phyloP scores from a whole-genome alignment of 805 yeast genomes.

The Candida sanyiensis region DNA sequence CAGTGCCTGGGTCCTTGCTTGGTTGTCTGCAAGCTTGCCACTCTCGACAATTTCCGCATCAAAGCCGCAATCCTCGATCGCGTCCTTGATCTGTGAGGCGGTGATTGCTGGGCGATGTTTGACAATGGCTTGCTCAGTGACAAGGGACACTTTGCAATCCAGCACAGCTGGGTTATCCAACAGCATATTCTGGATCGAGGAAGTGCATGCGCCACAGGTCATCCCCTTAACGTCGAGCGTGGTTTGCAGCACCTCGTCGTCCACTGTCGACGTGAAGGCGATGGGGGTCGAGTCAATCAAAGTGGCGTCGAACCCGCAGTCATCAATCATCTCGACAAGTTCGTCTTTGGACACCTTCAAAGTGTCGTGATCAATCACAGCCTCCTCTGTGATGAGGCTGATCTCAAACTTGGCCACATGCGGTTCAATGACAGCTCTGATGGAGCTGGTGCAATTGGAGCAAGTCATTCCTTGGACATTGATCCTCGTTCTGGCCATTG shows the following conservation, averaged over 20 bases:
- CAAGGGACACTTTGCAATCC: constrained; percentile 57
- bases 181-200: constrained; percentile 56
- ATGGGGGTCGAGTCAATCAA: constrained; percentile 15
- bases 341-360: constrained; percentile 24
- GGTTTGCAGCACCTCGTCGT: constrained; percentile 5
- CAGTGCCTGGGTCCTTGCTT: not conserved
- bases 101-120: constrained; percentile 35
- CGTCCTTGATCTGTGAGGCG: constrained; percentile 36
- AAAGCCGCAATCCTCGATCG: constrained; percentile 75
- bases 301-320: constrained; percentile 63
- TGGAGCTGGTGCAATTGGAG: constrained; percentile 69
- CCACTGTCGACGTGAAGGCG: not conserved
- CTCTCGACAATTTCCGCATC: constrained; percentile 37
- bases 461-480: constrained; percentile 77
- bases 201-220: constrained; percentile 36
- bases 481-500: constrained; percentile 12
- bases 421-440: constrained; percentile 46
- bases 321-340: constrained; percentile 55
- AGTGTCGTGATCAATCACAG: constrained; percentile 45
- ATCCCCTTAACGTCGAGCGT: constrained; percentile 18
- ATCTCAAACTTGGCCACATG: constrained; percentile 51
- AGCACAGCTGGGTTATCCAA: constrained; percentile 44
- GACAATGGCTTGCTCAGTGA: constrained; percentile 69
- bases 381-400: constrained; percentile 74
- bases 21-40: not conserved